These are phyloP conservation scores for Stachybotrys chartarum DNA, from an alignment of 2,329 filamentous ascomycete genomes.

Conservation along the genomic window DNA sequence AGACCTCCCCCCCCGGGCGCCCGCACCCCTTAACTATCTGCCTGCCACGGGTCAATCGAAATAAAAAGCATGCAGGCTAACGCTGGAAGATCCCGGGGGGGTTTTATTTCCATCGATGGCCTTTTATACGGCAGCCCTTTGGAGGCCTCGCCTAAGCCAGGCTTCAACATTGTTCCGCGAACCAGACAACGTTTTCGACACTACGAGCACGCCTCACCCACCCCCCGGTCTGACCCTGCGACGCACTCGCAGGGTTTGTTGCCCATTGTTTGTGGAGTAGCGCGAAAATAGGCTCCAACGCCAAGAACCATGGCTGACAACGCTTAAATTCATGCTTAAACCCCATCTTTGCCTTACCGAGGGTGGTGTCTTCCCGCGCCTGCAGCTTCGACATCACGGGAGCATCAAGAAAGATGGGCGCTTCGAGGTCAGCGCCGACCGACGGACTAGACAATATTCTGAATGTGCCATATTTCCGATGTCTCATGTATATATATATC, in stretches of 20 bases:
- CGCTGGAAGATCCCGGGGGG: too few species aligned
- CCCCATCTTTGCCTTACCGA: constrained; percentile 13
- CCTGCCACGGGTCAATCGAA: too few species aligned
- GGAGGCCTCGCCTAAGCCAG: too few species aligned
- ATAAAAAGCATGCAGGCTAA: too few species aligned
- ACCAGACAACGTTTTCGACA: too few species aligned
- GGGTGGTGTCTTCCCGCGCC: background rate
- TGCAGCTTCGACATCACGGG: background rate
- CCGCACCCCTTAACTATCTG: background rate
- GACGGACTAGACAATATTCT: too few species aligned
- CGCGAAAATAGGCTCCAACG: constrained; percentile 11
- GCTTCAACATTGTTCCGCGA: too few species aligned
- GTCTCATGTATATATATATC: too few species aligned
- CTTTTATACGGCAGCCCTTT: too few species aligned
- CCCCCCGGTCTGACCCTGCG: background rate
- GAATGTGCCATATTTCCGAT: too few species aligned
- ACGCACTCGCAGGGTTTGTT: background rate
- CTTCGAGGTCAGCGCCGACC: background rate
- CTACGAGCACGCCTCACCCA: background rate
- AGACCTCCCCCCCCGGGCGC: too few species aligned
- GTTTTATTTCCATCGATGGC: too few species aligned
- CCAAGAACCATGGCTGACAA: constrained; percentile 38
- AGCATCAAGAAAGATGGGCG: background rate
- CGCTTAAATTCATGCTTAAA: constrained; percentile 47
- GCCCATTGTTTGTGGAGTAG: background rate